A percentile compares a stretch with the other conserved stretches of the same genome.
phyloP scores from a whole-genome alignment of 352 stramenopile species.

The Globisporangium sylvaticum region DNA sequence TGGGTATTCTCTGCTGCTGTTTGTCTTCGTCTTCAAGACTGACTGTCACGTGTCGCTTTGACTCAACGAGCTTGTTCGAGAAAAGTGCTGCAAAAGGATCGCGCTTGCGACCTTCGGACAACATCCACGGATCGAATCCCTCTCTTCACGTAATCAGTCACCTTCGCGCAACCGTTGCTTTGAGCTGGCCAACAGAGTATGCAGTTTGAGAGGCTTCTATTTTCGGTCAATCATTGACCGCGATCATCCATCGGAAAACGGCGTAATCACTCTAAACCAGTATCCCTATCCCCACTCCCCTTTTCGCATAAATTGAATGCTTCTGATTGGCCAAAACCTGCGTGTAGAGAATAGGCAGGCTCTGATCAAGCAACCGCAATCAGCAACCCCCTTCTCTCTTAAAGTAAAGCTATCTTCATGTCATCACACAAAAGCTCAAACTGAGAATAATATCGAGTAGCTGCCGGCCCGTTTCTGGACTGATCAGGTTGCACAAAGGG shows the following conservation, averaged over 20 bases:
- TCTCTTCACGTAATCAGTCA: neutral
- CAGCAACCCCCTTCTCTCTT: neutral
- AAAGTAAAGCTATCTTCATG: neutral
- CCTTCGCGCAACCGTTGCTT: neutral
- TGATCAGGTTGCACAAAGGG: neutral
- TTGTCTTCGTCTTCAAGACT: neutral
- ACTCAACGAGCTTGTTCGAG: neutral
- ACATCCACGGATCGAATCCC: neutral
- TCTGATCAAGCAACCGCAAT: neutral
- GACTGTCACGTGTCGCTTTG: slow-evolving; percentile 5
- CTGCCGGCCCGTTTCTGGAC: neutral
- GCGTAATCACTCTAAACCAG: neutral
- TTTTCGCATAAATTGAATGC: neutral
- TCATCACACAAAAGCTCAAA: neutral
- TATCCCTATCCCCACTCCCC: neutral
- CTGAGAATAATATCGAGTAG: neutral
- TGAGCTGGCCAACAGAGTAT: neutral
- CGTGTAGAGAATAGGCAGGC: neutral
- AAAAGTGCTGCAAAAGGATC: slow-evolving; percentile 1
- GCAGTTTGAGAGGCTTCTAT: neutral
- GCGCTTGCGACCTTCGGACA: neutral
- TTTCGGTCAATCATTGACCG: neutral
- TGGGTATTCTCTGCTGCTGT: neutral
- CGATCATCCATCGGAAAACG: neutral
- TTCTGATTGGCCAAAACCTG: neutral